Evolutionary conservation across 164 flowering plant species (phyloP).

Genomic region (Houttuynia cordata): DNA sequence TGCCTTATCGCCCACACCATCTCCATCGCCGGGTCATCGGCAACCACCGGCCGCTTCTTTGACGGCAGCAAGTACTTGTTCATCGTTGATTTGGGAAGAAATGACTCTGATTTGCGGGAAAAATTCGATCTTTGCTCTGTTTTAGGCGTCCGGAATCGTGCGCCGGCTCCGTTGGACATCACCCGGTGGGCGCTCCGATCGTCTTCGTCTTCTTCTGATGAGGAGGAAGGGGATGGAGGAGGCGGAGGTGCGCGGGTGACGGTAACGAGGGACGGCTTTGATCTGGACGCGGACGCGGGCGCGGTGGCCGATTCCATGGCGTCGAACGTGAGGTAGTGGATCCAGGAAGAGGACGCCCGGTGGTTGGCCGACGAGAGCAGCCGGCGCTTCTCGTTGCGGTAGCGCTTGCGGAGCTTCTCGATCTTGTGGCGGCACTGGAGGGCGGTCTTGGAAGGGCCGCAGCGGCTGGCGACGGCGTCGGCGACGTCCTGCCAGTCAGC

Average conservation of each 20-base stretch:
- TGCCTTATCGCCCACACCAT: constrained; percentile 36
- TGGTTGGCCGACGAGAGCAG: neutral
- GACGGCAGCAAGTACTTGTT: neutral
- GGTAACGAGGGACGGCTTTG: neutral
- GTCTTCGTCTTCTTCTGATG: neutral
- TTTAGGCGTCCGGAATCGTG: neutral
- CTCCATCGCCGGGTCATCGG: constrained; percentile 23
- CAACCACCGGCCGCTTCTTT: neutral
- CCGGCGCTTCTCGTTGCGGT: constrained; percentile 35
- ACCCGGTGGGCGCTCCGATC: neutral
- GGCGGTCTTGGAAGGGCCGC: constrained; percentile 30
- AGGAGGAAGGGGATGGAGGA: neutral
- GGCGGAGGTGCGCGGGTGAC: neutral
- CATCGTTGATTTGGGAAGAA: neutral
- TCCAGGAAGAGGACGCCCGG: neutral
- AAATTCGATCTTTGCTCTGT: neutral
- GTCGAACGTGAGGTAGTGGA: neutral
- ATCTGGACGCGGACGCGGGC: neutral
- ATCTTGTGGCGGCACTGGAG: constrained; percentile 77
- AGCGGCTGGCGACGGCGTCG: constrained; percentile 19
- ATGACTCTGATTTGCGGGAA: neutral
- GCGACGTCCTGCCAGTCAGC: constrained; percentile 70
- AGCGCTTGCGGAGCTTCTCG: constrained; percentile 65
- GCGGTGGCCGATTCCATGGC: neutral
- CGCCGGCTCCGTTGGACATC: neutral